phyloP scores from a whole-genome alignment of 305 asterid species.

The Euphrasia arctica region DNA sequence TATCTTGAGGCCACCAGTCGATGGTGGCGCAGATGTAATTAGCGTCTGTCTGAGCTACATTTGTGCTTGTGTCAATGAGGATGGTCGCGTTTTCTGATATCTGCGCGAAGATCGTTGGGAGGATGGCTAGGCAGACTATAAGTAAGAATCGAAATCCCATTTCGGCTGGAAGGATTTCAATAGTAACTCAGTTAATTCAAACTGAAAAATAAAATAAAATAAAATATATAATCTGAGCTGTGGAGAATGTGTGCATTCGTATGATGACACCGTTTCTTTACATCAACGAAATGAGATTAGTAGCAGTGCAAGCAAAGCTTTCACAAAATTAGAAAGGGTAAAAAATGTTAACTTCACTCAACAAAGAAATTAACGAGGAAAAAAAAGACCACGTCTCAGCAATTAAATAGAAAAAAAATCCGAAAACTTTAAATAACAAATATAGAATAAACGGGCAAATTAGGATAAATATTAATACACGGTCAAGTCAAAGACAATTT shows the following conservation, averaged over 20 bases:
- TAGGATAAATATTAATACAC: too few species aligned
- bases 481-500: too few species aligned
- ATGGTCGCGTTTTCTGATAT: conserved; percentile 43
- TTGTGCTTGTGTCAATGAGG: conserved; percentile 43
- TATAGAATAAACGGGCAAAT: too few species aligned
- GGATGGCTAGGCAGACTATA: conserved; percentile 43
- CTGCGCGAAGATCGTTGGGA: conserved; percentile 48
- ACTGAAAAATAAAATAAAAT: conserved; percentile 11
- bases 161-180: conserved; percentile 29
- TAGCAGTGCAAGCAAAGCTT: conserved; percentile 32
- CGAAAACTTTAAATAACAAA: too few species aligned
- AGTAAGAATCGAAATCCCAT: conserved; percentile 48
- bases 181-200: conserved; percentile 30
- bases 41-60: conserved; percentile 61
- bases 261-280: conserved; percentile 24
- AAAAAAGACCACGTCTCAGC: too few species aligned
- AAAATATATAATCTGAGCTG: background rate
- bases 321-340: conserved; percentile 15
- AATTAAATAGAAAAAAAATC: too few species aligned
- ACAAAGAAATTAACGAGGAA: background rate
- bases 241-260: conserved; percentile 6
- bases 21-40: conserved; percentile 86
- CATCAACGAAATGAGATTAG: conserved; percentile 27
- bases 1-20: conserved; percentile 97
- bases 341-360: conserved; percentile 24